Evolutionary conservation across 768 basidiomycete species (phyloP).

Genomic region (Kwoniella shandongensis): DNA sequence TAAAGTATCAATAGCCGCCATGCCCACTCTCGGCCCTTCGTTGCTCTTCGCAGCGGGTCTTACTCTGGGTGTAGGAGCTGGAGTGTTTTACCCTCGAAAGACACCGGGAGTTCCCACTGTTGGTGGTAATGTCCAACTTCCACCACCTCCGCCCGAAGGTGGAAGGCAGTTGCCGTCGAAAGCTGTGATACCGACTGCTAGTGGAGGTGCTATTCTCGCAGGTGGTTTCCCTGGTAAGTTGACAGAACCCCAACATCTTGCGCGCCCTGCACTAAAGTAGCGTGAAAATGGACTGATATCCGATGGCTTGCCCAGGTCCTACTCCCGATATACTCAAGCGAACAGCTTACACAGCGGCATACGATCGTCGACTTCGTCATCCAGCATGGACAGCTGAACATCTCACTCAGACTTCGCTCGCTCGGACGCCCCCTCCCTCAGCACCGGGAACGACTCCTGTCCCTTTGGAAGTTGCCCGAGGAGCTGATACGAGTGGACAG

Average conservation of each 20-base stretch:
- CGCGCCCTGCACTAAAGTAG: not conserved
- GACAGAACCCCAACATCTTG: not conserved
- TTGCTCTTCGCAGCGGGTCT: slow-evolving; percentile 77
- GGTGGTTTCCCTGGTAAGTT: slow-evolving; percentile 74
- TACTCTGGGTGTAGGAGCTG: slow-evolving; percentile 70
- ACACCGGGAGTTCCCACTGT: slow-evolving; percentile 43
- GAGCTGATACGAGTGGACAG: slow-evolving; percentile 28
- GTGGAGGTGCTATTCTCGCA: slow-evolving; percentile 26
- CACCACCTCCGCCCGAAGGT: slow-evolving; percentile 59
- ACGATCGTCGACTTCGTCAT: slow-evolving; percentile 85
- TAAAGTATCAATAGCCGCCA: slow-evolving; percentile 3
- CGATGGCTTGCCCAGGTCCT: slow-evolving; percentile 63
- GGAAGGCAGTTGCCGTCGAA: slow-evolving; percentile 57
- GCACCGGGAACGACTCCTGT: slow-evolving; percentile 50
- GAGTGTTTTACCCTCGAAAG: slow-evolving; percentile 42
- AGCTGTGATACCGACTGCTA: slow-evolving; percentile 54
- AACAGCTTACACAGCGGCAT: slow-evolving; percentile 81
- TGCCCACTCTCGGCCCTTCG: slow-evolving; percentile 45
- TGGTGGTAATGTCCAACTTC: slow-evolving; percentile 35
- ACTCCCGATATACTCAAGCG: slow-evolving; percentile 75
- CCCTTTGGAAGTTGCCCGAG: slow-evolving; percentile 38
- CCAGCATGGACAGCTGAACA: slow-evolving; percentile 98
- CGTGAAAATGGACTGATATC: slow-evolving; percentile 4
- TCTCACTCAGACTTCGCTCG: slow-evolving; percentile 73
- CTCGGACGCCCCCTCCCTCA: slow-evolving; percentile 56